Percentiles rank a stretch among this genome's conserved stretches.
These are phyloP conservation scores for Saprolegnia diclina DNA, from an alignment of 352 stramenopile species.

Conservation along the genomic window DNA sequence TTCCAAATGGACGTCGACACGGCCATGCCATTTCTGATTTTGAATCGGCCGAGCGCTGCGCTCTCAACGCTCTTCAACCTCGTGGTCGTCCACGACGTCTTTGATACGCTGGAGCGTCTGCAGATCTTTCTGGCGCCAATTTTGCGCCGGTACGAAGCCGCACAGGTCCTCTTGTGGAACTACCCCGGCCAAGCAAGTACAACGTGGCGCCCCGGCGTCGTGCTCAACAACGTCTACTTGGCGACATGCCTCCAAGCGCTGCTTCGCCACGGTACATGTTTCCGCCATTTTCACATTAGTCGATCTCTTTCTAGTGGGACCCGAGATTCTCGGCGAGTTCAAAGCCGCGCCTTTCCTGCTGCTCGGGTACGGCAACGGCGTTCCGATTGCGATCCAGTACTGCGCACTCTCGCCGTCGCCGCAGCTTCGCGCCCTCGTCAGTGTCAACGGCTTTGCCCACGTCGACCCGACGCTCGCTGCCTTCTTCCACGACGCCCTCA, in stretches of 20 bases:
- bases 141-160: constrained; percentile 78
- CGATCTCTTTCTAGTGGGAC: constrained; percentile 1
- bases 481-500: constrained; percentile 92
- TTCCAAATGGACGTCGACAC: constrained; percentile 93
- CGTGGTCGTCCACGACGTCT: constrained; percentile 93
- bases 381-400: constrained; percentile 82
- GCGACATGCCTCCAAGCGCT: constrained; percentile 81
- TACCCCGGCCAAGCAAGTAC: constrained; percentile 95
- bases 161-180: constrained; percentile 92
- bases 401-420: constrained; percentile 43
- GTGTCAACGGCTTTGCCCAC: constrained; percentile 87
- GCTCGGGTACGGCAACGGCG: constrained; percentile 89
- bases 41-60: constrained; percentile 44
- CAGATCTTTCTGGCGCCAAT: constrained; percentile 92
- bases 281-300: background rate
- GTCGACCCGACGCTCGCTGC: constrained; percentile 88
- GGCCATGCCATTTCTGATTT: constrained; percentile 85
- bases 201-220: constrained; percentile 77
- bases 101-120: constrained; percentile 91
- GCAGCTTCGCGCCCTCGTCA: constrained; percentile 66
- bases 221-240: constrained; percentile 92
- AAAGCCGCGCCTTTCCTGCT: constrained; percentile 84
- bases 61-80: constrained; percentile 86
- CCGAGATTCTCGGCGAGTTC: background rate
- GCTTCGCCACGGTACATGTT: constrained; percentile 49